Percentiles rank a stretch among this genome's conserved stretches.
phyloP scores from a whole-genome alignment of 495 filamentous ascomycete species.

The Trypethelium eluteriae region DNA sequence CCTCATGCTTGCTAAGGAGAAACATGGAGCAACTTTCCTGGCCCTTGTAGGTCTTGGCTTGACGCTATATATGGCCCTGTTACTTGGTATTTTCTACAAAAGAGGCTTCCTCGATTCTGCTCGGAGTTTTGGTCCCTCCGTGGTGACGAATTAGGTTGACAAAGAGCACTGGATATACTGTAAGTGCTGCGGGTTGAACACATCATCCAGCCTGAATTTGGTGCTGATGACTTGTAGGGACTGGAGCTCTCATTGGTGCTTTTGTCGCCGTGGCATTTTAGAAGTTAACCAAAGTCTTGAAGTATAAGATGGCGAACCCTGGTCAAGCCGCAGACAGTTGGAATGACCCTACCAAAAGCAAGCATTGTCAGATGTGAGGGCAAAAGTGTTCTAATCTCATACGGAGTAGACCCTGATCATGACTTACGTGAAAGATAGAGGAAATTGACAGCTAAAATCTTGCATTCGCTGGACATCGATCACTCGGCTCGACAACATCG shows the following conservation, averaged over 20 bases:
- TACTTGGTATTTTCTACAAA: constrained; percentile 58
- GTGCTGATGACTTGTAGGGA: background rate
- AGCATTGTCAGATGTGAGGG: background rate
- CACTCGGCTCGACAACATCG: background rate
- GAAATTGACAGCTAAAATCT: background rate
- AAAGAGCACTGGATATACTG: constrained; percentile 66
- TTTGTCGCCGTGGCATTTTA: constrained; percentile 49
- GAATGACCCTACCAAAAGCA: background rate
- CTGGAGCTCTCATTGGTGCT: constrained; percentile 28
- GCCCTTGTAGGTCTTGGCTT: constrained; percentile 70
- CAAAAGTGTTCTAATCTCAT: background rate
- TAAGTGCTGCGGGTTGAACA: background rate
- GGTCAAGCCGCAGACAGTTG: constrained; percentile 27
- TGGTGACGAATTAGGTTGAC: constrained; percentile 57
- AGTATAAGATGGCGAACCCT: constrained; percentile 35
- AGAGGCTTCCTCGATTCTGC: constrained; percentile 69
- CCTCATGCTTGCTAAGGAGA: constrained; percentile 77
- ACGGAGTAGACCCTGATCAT: background rate
- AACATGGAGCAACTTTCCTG: constrained; percentile 69
- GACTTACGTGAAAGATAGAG: background rate
- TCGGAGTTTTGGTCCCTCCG: constrained; percentile 61
- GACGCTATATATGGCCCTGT: constrained; percentile 16
- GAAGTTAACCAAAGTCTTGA: constrained; percentile 45
- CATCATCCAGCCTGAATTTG: constrained; percentile 11
- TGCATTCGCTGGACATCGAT: background rate